Base-by-base conservation (phyloP, 208 protist species). In the Leishmania mexicana region DNA sequence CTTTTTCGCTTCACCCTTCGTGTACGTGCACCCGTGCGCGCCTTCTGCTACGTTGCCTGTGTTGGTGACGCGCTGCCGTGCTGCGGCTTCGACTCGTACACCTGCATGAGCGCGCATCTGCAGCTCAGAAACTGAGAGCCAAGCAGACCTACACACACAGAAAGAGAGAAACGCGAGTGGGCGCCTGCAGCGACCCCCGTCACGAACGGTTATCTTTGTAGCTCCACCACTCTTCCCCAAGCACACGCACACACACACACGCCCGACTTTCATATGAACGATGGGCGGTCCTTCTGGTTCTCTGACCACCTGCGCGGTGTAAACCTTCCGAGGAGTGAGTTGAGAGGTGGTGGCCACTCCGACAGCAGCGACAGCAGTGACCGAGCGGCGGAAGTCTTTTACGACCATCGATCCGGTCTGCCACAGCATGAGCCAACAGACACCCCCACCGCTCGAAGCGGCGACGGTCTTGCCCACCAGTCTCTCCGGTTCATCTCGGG, bases 341-440 rank as follows among this genome's bases (percentile, higher is more conserved):
- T 54, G 24, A 31, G 28, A 49, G 42, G 45, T 7, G 38, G 42
- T 51, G 28, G 49, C 62, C 57, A 65, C 47, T 58, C 54, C 38
- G 53, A 78, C 60, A 57, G 40, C 28, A 57, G 31, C 6, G 72
- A 78, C 40, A 65, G 62, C 57, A 68, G 53, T 42, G 58, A 78
- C 70, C 42, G 31, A 15, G 1, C 62, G 3, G 78, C 35, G 47
- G 78, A 82, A 21, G 78, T 85, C 11, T 76, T 76, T 60, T 82
- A 85, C 54, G 83, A 85, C 31, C 77, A 85, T 7, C 54, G 64
- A 1, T 51, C 35, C 3, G 74, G 58, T 28, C 31, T 80, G 4
- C 76, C 64, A 13, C 64, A 17, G 2, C 53, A 70, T 53, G 60
- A 58, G 31, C 76, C 24, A 17, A 13, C 38, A 10, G 40, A 10